A percentile compares a stretch with the other conserved stretches of the same genome.
These are phyloP conservation scores for Phyllosticta citriasiana DNA, from an alignment of 2,329 filamentous ascomycete genomes.

Conservation along the genomic window DNA sequence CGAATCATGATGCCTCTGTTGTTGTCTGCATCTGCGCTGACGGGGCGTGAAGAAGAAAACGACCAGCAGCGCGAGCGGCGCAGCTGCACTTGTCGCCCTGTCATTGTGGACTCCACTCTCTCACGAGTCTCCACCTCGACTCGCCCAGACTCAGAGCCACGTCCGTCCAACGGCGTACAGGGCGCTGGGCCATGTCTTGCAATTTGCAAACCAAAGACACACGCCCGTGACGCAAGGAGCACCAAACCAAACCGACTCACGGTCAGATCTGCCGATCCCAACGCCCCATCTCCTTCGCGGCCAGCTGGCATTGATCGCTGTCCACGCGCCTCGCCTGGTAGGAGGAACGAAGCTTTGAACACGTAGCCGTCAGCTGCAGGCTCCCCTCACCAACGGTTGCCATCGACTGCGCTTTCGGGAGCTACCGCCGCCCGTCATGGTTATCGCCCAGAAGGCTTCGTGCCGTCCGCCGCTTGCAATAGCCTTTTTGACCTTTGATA, in stretches of 20 bases:
- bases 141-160: background rate
- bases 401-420: background rate
- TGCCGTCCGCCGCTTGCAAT: slow-evolving; percentile 15
- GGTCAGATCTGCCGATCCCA: slow-evolving; percentile 12
- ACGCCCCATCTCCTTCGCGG: slow-evolving; percentile 15
- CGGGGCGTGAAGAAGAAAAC: background rate
- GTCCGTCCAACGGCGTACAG: background rate
- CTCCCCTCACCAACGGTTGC: background rate
- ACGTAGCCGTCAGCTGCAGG: slow-evolving; percentile 11
- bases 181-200: background rate
- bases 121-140: background rate
- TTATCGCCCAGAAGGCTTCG: slow-evolving; percentile 11
- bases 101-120: background rate
- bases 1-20: background rate
- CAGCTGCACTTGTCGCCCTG: background rate
- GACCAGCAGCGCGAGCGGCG: background rate
- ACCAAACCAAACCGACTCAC: background rate
- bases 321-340: slow-evolving; percentile 15
- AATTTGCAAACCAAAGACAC: background rate
- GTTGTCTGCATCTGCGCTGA: background rate
- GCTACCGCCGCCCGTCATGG: slow-evolving; percentile 1
- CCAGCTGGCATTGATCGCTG: slow-evolving; percentile 25
- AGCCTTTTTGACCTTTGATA: slow-evolving; percentile 12
- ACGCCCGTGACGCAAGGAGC: slow-evolving; percentile 5
- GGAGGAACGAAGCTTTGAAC: slow-evolving; percentile 9